Evolutionary conservation across 2,329 filamentous ascomycete species (phyloP).

Genomic region (Trichophyton simii): DNA sequence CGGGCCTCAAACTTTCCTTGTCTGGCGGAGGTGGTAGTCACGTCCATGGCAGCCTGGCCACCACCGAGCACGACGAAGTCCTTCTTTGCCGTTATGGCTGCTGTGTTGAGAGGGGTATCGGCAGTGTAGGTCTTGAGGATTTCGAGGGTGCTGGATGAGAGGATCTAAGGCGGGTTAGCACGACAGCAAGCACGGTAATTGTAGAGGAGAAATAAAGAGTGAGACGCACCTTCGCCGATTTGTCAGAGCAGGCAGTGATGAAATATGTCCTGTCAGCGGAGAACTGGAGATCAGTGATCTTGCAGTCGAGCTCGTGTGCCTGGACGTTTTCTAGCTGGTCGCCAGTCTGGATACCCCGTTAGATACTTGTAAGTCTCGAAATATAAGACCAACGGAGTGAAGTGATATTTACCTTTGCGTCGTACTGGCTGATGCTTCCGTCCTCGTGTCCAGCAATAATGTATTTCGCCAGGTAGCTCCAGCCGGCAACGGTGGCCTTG

Average conservation of each 20-base stretch:
- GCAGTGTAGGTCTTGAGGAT: slow-evolving; percentile 84
- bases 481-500: slow-evolving; percentile 95
- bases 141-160: slow-evolving; percentile 73
- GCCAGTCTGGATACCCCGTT: slow-evolving; percentile 46
- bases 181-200: too few species aligned
- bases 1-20: slow-evolving; percentile 99
- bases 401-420: slow-evolving; percentile 57
- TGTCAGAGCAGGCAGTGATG: slow-evolving; percentile 96
- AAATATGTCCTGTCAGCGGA: slow-evolving; percentile 89
- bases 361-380: background rate
- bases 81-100: slow-evolving; percentile 86
- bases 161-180: slow-evolving; percentile 42
- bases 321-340: slow-evolving; percentile 69
- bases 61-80: slow-evolving; percentile 96
- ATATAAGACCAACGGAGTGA: background rate
- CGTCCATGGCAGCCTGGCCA: slow-evolving; percentile 97
- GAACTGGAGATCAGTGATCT: slow-evolving; percentile 92
- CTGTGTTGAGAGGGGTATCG: slow-evolving; percentile 94
- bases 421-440: slow-evolving; percentile 79
- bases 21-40: slow-evolving; percentile 82
- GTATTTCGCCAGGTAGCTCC: slow-evolving; percentile 87
- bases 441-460: slow-evolving; percentile 98
- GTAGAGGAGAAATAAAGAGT: background rate
- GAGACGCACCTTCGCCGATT: slow-evolving; percentile 66
- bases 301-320: slow-evolving; percentile 70